phyloP scores from a whole-genome alignment of 2,329 filamentous ascomycete species.

The Monosporascus cannonballus region DNA sequence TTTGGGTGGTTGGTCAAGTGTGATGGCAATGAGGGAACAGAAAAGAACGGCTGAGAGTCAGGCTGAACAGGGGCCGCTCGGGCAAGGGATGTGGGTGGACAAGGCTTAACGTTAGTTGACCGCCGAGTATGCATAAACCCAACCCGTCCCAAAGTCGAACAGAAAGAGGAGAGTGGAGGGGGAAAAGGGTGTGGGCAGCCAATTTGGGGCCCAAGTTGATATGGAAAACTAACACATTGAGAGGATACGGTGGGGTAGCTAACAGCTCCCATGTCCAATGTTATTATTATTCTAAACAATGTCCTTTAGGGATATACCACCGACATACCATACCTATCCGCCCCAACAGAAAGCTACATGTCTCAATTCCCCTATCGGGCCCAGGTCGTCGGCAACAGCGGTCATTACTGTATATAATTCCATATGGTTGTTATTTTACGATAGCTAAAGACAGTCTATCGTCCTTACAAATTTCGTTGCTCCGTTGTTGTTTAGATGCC shows the following conservation, averaged over 20 bases:
- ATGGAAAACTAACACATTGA: not conserved
- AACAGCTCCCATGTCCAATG: not conserved
- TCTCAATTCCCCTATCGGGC: too few species aligned
- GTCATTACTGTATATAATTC: too few species aligned
- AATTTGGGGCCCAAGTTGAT: not conserved
- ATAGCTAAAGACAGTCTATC: too few species aligned
- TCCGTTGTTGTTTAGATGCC: not conserved
- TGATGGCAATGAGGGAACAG: not conserved
- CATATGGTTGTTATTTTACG: too few species aligned
- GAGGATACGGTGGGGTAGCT: not conserved
- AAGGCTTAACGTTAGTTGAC: too few species aligned
- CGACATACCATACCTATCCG: too few species aligned
- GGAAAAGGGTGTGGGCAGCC: not conserved
- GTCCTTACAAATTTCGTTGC: not conserved
- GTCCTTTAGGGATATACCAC: too few species aligned
- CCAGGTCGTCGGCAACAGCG: too few species aligned
- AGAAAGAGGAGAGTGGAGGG: not conserved
- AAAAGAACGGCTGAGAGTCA: not conserved
- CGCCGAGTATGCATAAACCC: not conserved
- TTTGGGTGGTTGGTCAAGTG: not conserved
- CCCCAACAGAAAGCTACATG: too few species aligned
- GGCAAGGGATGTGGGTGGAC: not conserved
- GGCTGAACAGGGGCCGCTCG: not conserved
- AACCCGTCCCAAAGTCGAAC: too few species aligned
- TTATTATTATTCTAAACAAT: not conserved